Conservation (phyloP, 768 basidiomycete genomes). For the Agaricus blazei region DNA sequence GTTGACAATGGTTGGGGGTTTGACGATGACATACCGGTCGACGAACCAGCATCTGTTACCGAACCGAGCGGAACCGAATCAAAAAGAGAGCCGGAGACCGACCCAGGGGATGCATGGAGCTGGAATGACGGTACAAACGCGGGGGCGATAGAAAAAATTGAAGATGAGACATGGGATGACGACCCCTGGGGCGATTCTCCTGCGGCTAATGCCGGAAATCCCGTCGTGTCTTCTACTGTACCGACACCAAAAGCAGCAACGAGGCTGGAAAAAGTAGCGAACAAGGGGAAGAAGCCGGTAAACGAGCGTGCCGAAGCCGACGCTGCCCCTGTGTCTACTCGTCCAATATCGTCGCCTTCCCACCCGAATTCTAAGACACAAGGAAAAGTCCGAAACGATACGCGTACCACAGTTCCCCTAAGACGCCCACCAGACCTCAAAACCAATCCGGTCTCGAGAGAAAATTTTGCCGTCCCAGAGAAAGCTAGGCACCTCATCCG, state of each 20-base stretch:
- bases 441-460: constrained; percentile 10
- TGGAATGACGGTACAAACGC: constrained; percentile 58
- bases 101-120: constrained; percentile 67
- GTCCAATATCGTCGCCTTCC: constrained; percentile 8
- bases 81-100: constrained; percentile 27
- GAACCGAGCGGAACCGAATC: constrained; percentile 6
- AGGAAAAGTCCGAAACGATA: not conserved
- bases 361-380: not conserved
- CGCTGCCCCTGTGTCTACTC: constrained; percentile 17
- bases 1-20: constrained; percentile 48
- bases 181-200: constrained; percentile 62
- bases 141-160: constrained; percentile 12
- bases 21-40: constrained; percentile 30
- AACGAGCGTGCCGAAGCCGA: constrained; percentile 24
- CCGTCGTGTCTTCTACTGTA: constrained; percentile 21
- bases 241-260: constrained; percentile 48
- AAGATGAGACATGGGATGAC: constrained; percentile 57
- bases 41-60: constrained; percentile 14
- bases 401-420: not conserved
- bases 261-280: constrained; percentile 52
- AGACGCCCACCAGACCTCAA: constrained; percentile 7
- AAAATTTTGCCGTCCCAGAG: constrained; percentile 60
- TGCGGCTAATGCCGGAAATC: constrained; percentile 17
- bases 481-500: constrained; percentile 45
- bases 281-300: constrained; percentile 44